Base-by-base conservation (phyloP, 23 red algal genomes). In the Gracilariopsis chorda region DNA sequence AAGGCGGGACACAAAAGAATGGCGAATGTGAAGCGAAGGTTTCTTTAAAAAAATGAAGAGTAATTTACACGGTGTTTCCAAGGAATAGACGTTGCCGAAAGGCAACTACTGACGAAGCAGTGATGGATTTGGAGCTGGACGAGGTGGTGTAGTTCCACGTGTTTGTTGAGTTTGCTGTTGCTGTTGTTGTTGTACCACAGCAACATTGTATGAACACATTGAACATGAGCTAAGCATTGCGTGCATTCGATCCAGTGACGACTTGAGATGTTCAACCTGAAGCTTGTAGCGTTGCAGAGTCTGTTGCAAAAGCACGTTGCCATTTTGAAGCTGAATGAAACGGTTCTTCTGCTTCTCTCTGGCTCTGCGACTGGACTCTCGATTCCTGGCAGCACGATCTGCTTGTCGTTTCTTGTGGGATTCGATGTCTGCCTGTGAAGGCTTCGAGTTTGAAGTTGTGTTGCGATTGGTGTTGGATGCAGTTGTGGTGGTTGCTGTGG, bases 331-430 rank as follows among this genome's bases (percentile, higher is more conserved):
- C 17, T 44, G 33, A 39, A 70, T 32, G 74, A 81, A 91, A 21
- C 87, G 51, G 32, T 79, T 81, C 49, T 91, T 91, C 56, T 70
- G 67, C 45, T 91, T 91, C 87, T 91, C 87, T 67, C 87, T 47
- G 2, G 87, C 87, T 13, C 87, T 48, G 41, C 87, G 87, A 62
- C 73, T 80, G 8, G 73, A 79, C 45, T 91, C 87, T 29, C 87
- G 49, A 35, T 91, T 91, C 33, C 87, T 47, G 3, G 87, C 87
- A 7, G 87, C 87, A 3, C 87, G 51, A 58, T 91, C 87, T 11
- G 84, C 84, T 71, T 88, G 84, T 19, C 84, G 84, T 56, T 88
- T 88, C 33, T 70, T 70, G 63, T 70, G 63, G 4, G 63, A 70
- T 13, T 70, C 63, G 3, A 70, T 39, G 2, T 70, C 34, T 19